Base-by-base conservation (phyloP, 352 stramenopile species). In the Phytopythium mirpurense region DNA sequence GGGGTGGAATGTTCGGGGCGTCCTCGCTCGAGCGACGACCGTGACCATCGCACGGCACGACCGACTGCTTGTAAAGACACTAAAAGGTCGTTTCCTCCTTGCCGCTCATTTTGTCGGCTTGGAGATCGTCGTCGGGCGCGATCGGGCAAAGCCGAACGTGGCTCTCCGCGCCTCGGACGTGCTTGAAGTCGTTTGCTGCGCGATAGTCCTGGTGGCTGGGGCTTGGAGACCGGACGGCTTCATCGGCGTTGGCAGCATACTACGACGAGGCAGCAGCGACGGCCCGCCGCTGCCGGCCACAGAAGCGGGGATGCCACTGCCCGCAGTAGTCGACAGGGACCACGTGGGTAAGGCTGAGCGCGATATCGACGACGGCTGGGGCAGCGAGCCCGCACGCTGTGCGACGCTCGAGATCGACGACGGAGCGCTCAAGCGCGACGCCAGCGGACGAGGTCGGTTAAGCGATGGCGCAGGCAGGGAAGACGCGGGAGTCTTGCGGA, bases 381-480 rank as follows among this genome's bases (percentile, higher is more conserved):
- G 47, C 9, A 44, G 47, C 6, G 32, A 44, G 3, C 47, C 35
- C 8, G 47, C n/a, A n/a, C 45, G 45, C 11, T 51, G 45, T 6
- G 45, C 11, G 14, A 51, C 6, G 10, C 47, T 42, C 23, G 34
- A 44, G 18, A 23, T 42, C 18, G 11, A 36, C 12, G 32, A 42
- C 2, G 47, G 47, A 54, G 32, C 47, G 47, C 47, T 54, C 47
- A 54, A 42, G 16, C 47, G 47, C 23, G 47, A 54, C 5, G 34
- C 19, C 34, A 43, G 26, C 12, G 47, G 36, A 3, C 47, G 47
- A 10, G 47, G 47, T 21, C 34, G 32, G 2, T 19, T 34, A 11
- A 54, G 35, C 19, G 45, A 51, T 26, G 45, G 37, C 2, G 29
- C 29, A 12, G 45, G 45, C 29, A 51, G 21, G 2, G 47, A 42